Evolutionary conservation across 306 rosid species (phyloP), one percentile per base, ranked within the genome.

Genomic region (Inga leiocalycina): DNA sequence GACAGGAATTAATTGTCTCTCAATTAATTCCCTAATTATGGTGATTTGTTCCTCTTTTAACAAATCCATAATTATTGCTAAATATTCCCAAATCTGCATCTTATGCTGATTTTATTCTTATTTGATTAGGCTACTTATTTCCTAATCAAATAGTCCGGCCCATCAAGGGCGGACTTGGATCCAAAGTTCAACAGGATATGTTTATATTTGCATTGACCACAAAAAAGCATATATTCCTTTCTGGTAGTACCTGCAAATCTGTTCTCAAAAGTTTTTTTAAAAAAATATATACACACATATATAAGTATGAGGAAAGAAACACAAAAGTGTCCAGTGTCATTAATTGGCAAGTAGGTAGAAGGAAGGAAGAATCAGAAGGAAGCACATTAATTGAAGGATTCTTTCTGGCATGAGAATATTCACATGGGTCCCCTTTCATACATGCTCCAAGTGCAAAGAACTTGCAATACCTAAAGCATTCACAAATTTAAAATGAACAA

Each of bases 121-220:
- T n/a, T n/a, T n/a, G n/a, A n/a, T n/a, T n/a, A n/a, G n/a, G n/a
- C n/a, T n/a, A n/a, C n/a, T n/a, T n/a, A n/a, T n/a, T n/a, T n/a
- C n/a, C n/a, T n/a, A n/a, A n/a, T n/a, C n/a, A n/a, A n/a, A n/a
- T n/a, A n/a, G n/a, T n/a, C n/a, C n/a, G n/a, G n/a, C n/a, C n/a
- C n/a, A n/a, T n/a, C n/a, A n/a, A n/a, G n/a, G n/a, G n/a, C n/a
- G n/a, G n/a, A n/a, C n/a, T n/a, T n/a, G n/a, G n/a, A n/a, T n/a
- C n/a, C n/a, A n/a, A n/a, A n/a, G n/a, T n/a, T n/a, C n/a, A n/a
- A n/a, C n/a, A n/a, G n/a, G n/a, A n/a, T n/a, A 82, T 95, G 99
- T 64, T 91, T 90, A 79, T 92, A 90, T 86, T 93, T 91, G 92
- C 99, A 95, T 79, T 92, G 90, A 88, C 93, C 87, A 68, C 98